phyloP scores from a whole-genome alignment of 1,139 yeast species.

The Pichia sp. region DNA sequence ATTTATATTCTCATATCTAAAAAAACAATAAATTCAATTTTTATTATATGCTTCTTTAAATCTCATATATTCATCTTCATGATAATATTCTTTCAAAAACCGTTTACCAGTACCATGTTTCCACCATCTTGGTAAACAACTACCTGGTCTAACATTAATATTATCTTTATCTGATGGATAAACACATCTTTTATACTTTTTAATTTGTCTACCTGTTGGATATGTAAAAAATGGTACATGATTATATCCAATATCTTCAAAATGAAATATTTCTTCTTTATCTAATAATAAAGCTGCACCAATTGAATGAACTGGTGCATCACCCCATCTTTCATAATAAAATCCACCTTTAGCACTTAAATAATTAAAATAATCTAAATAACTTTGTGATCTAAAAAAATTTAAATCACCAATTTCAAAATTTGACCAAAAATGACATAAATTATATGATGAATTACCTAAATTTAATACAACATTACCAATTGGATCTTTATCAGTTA shows the following conservation, averaged over 20 bases:
- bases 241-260: constrained; percentile 83
- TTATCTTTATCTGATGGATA: constrained; percentile 46
- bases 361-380: constrained; percentile 60
- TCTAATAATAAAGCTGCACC: constrained; percentile 66
- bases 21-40: too few relatives aligned
- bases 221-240: constrained; percentile 83
- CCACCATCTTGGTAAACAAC: constrained; percentile 90
- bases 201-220: constrained; percentile 52
- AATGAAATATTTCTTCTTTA: constrained; percentile 68
- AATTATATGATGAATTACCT: constrained; percentile 57
- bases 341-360: constrained; percentile 77
- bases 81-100: constrained; percentile 38
- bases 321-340: constrained; percentile 95
- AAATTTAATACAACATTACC: constrained; percentile 28
- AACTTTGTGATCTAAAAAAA: constrained; percentile 70
- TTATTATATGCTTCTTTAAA: constrained; percentile 1
- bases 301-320: constrained; percentile 91
- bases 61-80: constrained; percentile 23
- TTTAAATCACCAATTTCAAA: constrained; percentile 81
- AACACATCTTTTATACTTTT: constrained; percentile 59
- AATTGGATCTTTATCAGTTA: constrained; percentile 53
- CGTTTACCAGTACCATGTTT: constrained; percentile 54
- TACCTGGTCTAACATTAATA: constrained; percentile 55
- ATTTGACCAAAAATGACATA: constrained; percentile 95
- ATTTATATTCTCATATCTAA: too few relatives aligned